These are phyloP conservation scores for Blepharisma stoltei DNA, from an alignment of 73 alveolate genomes.

Conservation along the genomic window DNA sequence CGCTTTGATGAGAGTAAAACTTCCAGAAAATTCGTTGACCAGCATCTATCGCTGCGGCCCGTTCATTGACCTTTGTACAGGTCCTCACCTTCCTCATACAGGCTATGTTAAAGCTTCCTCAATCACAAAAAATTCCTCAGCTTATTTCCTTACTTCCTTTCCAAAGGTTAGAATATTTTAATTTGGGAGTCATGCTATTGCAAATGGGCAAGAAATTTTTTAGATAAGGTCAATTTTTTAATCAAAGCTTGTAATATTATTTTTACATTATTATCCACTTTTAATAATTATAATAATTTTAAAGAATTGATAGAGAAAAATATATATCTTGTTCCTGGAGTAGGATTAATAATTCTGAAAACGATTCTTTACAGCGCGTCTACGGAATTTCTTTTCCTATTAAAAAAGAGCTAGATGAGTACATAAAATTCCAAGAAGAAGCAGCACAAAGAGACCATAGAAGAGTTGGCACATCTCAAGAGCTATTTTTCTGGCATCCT, in stretches of 20 bases:
- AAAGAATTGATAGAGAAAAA: no score
- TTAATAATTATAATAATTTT: no score
- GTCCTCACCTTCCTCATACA: slow-evolving; percentile 99
- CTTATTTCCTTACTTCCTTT: slow-evolving; percentile 99
- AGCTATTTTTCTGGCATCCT: slow-evolving; percentile 90
- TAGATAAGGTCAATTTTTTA: no score
- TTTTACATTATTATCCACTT: no score
- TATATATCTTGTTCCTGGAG: slow-evolving; percentile 35
- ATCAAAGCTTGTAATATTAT: no score
- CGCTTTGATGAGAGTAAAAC: slow-evolving; percentile 91
- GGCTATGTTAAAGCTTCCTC: slow-evolving; percentile 95
- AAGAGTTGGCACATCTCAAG: slow-evolving; percentile 94
- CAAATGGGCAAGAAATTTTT: no score
- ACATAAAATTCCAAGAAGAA: slow-evolving; percentile 89
- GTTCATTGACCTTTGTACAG: slow-evolving; percentile 98
- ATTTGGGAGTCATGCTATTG: no score
- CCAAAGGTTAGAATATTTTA: no score
- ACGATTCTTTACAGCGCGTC: slow-evolving; percentile 98
- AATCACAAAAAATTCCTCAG: slow-evolving; percentile 97
- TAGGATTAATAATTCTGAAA: slow-evolving; percentile 95
- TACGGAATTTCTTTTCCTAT: slow-evolving; percentile 98
- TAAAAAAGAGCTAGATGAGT: slow-evolving; percentile 95
- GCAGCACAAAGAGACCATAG: slow-evolving; percentile 99
- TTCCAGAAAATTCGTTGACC: slow-evolving; percentile 92
- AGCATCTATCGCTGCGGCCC: slow-evolving; percentile 99